These are phyloP conservation scores for Tylopilus sp. DNA, from an alignment of 768 basidiomycete species.

Conservation along the genomic window DNA sequence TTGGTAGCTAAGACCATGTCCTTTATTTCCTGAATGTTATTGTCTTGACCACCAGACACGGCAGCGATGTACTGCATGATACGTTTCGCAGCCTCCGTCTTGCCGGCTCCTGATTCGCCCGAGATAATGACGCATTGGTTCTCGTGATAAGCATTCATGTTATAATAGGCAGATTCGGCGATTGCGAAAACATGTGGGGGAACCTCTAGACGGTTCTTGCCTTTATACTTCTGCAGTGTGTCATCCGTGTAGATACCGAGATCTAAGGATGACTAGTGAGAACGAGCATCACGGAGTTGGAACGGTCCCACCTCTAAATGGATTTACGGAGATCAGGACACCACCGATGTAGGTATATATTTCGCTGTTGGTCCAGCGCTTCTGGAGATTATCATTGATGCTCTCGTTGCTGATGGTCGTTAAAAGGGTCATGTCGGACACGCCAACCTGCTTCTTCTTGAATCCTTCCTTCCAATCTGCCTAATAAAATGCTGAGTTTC, in stretches of 20 bases:
- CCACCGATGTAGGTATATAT: conserved; percentile 99
- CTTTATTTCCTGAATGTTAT: conserved; percentile 95
- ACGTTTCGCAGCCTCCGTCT: conserved; percentile 98
- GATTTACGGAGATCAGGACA: conserved; percentile 98
- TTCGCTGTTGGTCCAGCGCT: conserved; percentile 91
- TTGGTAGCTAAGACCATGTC: conserved; percentile 99
- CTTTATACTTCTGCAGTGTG: conserved; percentile 77
- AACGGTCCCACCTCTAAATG: conserved; percentile 74
- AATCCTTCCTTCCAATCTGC: conserved; percentile 99
- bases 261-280: conserved; percentile 46
- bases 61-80: conserved; percentile 99
- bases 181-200: conserved; percentile 98
- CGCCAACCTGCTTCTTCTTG: conserved; percentile 99
- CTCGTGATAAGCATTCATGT: conserved; percentile 99
- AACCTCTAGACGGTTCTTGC: conserved; percentile 97
- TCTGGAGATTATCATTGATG: conserved; percentile 97
- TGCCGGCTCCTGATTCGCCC: conserved; percentile 98
- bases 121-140: conserved; percentile 99
- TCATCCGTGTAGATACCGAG: conserved; percentile 98
- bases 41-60: conserved; percentile 84
- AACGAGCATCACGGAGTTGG: not conserved
- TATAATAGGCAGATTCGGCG: conserved; percentile 96
- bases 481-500: conserved; percentile 38
- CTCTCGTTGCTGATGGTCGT: conserved; percentile 96
- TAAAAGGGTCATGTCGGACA: conserved; percentile 97